phyloP scores from a whole-genome alignment of 352 stramenopile genomes.

The Phytophthora sojae region DNA sequence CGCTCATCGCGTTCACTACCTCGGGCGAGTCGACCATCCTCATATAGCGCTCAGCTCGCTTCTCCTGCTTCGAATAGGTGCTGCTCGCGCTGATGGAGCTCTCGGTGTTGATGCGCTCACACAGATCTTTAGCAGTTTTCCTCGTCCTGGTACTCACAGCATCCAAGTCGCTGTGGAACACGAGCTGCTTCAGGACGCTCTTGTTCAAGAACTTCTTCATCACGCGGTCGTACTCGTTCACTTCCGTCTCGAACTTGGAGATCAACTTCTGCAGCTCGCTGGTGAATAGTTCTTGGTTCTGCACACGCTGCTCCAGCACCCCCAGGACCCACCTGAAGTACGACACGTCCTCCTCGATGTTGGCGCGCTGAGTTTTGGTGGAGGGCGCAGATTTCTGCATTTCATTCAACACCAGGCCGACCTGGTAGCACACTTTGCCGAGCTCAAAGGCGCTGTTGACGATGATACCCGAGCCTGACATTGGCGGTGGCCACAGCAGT shows the following conservation, averaged over 20 bases:
- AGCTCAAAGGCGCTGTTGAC: slow-evolving; percentile 1
- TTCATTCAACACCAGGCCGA: neutral
- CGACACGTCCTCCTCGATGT: neutral
- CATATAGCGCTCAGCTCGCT: neutral
- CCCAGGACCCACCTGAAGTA: neutral
- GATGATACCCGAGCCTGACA: neutral
- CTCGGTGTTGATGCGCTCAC: neutral
- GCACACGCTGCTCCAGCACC: neutral
- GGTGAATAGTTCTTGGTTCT: neutral
- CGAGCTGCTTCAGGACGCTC: neutral
- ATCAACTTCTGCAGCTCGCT: neutral
- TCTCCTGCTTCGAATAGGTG: neutral
- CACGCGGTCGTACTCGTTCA: neutral
- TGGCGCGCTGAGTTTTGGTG: neutral
- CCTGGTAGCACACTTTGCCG: neutral
- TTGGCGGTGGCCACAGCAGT: neutral
- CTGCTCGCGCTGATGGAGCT: neutral
- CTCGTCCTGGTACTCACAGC: neutral
- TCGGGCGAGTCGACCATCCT: neutral
- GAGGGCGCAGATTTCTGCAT: neutral
- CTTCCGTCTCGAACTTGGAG: neutral
- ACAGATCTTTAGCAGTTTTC: neutral
- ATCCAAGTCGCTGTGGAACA: neutral
- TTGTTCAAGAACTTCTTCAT: neutral
- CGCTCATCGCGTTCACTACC: neutral